Base-by-base conservation (phyloP, 1,139 yeast genomes). In the Arxiozyma telluris region DNA sequence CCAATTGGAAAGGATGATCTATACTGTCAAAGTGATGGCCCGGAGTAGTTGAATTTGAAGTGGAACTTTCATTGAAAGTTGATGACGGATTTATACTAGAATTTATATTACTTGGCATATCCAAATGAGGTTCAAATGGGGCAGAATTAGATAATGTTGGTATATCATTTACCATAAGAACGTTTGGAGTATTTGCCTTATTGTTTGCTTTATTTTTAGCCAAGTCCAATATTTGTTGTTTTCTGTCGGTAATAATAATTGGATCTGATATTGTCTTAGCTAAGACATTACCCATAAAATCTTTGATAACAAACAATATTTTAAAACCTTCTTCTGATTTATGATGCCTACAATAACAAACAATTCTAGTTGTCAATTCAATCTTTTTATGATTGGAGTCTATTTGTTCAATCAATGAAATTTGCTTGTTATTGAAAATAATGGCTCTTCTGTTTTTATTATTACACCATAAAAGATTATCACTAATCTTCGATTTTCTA, bases 271-370 rank as follows among this genome's bases (percentile, higher is more conserved):
- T 69, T 44, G 83, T 81, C 63, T 84, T 84, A 15, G 93, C 97
- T 25, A 91, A 78, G 7, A 89, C 76, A 30, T 75, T 73, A 44
- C 83, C 86, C 12, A 73, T 66, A 54, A 74, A 66, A 67, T 91
- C 82, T 58, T 81, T 83, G 48, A 90, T 68, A 4, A 89, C 82
- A 61, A 90, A 82, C 48, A 90, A 73, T 44, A 91, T 74, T 62
- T 72, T 72, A 73, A 90, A 93, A 1, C 98, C 98, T 52, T 79
- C 80, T 34, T 83, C 75, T 58, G 91, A 96, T 61, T 82, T 82
- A 70, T 93, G 98, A 70, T 93, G 98, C 62, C 98, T 82, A 71
- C 97, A 91, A 70, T 93, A 93, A 69, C 98, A 93, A 11, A 93
- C 93, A 47, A 93, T 83, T 71, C 98, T 80, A 17, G 96, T 84